Evolutionary conservation across 1,284 basidiomycete genomes (phyloP), one percentile per base, ranked within the genome.

Genomic region (Vanrija sp.): DNA sequence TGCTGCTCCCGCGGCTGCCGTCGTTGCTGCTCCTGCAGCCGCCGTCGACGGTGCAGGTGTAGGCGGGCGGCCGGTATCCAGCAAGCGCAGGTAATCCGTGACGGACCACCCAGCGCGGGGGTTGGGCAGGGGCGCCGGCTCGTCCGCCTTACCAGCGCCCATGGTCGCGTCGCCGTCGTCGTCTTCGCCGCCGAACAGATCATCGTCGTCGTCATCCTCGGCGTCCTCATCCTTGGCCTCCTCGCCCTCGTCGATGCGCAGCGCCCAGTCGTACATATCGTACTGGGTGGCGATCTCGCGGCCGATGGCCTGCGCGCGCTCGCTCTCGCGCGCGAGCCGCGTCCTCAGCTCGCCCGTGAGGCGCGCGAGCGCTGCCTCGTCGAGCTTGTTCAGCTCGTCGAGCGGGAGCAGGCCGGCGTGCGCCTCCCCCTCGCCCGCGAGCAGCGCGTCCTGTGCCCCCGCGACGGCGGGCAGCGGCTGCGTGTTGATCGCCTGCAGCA

Each of bases 401-500:
- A 49, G 45, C 5, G 47, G 55, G 35, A 41, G 46, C 47, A 56
- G 56, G 27, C 20, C 42, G 18, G 22, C 35, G 31, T 31, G 31
- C 31, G 31, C 39, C 25, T 16, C 24, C 7, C 23, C 12, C 5
- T 31, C 14, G 22, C 25, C 42, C n/a, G 20, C 48, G 4, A 56
- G 52, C 23, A 62, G 48, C 4, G 27, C 51, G 1, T 20, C 22
- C 27, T 57, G 57, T 14, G 53, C 38, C 16, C 47, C 57, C 4
- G 52, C 49, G 0, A 60, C 43, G 12, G 57, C 45, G 6, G 63
- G 66, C 0, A 65, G 53, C 16, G 55, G 49, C 41, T 59, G 53
- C 24, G 66, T 66, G 50, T 67, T 66, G 46, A 68, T 63, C 9
- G 58, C 64, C 54, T 68, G 67, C 52, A 67, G 70, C 57, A 67